Conservation (phyloP, 257 asterid species). For the Craterostigma plantagineum region DNA sequence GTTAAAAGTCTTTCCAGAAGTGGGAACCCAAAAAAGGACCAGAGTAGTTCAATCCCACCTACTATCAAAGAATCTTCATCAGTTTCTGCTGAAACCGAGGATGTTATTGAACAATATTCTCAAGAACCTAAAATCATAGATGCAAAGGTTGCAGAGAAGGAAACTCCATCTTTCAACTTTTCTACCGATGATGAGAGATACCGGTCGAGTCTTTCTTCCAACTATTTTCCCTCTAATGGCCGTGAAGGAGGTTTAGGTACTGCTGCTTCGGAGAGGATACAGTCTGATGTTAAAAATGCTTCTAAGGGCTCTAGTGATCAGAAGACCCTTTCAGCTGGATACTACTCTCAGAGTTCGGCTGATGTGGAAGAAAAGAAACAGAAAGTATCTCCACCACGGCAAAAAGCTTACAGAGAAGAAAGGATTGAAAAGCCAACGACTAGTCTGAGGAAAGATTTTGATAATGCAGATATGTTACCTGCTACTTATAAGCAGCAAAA, state of each 20-base stretch:
- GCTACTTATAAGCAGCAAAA: constrained; percentile 33
- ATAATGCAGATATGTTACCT: constrained; percentile 23
- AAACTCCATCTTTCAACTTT: no score
- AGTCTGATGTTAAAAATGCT: constrained; percentile 29
- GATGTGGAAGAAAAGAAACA: constrained; percentile 51
- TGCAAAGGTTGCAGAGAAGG: constrained; percentile 36
- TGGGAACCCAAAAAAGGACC: constrained; percentile 72
- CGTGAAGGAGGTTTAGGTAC: constrained; percentile 43
- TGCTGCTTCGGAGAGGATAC: no score
- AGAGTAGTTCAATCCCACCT: constrained; percentile 33
- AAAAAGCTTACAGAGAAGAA: constrained; percentile 49
- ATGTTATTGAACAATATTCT: constrained; percentile 36
- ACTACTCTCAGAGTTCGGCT: constrained; percentile 26
- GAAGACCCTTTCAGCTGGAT: constrained; percentile 24
- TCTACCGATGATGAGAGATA: no score
- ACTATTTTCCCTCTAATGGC: constrained; percentile 24
- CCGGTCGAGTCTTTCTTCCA: no score
- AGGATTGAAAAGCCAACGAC: constrained; percentile 37
- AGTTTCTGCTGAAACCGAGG: constrained; percentile 26
- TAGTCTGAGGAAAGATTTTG: constrained; percentile 32
- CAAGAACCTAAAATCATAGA: constrained; percentile 44
- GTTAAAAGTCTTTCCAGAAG: constrained; percentile 89
- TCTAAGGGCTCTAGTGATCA: constrained; percentile 28
- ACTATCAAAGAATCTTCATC: constrained; percentile 43
- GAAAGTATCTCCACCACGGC: constrained; percentile 68